Base-by-base conservation (phyloP, 345 rosid species). In the Hibiscus trionum region DNA sequence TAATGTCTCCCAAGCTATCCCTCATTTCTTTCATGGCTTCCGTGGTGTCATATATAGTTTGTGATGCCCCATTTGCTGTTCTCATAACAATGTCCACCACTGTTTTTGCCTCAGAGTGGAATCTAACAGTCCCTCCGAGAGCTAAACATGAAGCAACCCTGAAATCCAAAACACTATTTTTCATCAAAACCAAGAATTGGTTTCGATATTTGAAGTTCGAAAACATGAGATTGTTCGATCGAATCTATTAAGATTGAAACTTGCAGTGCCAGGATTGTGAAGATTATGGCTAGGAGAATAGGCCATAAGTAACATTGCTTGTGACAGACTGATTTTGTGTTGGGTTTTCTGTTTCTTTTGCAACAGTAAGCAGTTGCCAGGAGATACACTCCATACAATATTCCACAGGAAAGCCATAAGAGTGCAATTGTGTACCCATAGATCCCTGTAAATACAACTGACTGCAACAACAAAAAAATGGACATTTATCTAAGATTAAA, bases 221-320 rank as follows among this genome's bases (percentile, higher is more conserved):
- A 50, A 52, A 16, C 19, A 58, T 26, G 16, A 11, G 6, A 24
- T 58, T 24, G 29, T 60, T 29, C 17, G 31, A 16, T 50, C 19
- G 17, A 29, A 56, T 7, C 21, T 4, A 56, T 6, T 16, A 52
- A 52, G 8, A n/a, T n/a, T 52, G 57, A 19, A 21, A 5, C 12
- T 84, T 83, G 84, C 95, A 90, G 65, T 68, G 89, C 88, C 24
- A 90, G 52, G 75, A 84, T 27, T 33, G 84, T 85, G 84, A 87
- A 77, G 72, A 84, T 29, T 16, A 73, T 39, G 26, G 88, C 85
- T 4, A 77, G 46, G 47, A 86, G 66, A 53, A 80, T 50, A 33
- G 85, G 78, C 86, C 85, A 78, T 1, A 78, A 69, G 76, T 78
- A 72, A 29, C 79, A 79, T 26, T 82, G 80, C 33, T 77, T 77